phyloP scores from a whole-genome alignment of 2,329 filamentous ascomycete species.

The Epichloe bromicola region DNA sequence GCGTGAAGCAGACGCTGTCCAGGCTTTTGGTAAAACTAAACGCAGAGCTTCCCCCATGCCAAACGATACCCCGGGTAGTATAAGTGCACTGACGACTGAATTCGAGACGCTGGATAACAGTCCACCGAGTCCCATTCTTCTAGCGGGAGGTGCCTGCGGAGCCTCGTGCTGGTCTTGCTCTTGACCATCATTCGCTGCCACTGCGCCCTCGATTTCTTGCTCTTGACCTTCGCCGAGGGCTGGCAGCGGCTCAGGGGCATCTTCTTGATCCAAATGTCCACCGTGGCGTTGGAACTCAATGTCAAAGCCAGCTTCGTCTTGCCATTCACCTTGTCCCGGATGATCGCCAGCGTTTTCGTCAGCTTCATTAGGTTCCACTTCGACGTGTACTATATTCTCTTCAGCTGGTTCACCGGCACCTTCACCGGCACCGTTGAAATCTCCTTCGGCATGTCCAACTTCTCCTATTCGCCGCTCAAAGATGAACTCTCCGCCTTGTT shows the following conservation, averaged over 20 bases:
- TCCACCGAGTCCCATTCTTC: constrained; percentile 20
- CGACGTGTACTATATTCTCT: constrained; percentile 18
- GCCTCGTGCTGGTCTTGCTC: constrained; percentile 18
- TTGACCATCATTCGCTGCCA: constrained; percentile 6
- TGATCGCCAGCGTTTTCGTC: neutral
- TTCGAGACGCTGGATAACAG: constrained; percentile 32
- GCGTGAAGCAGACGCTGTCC: constrained; percentile 37
- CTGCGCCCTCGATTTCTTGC: neutral
- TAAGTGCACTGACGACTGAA: constrained; percentile 42
- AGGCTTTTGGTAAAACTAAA: constrained; percentile 51
- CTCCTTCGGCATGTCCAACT: constrained; percentile 16
- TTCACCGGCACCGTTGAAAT: constrained; percentile 11
- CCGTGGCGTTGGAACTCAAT: neutral
- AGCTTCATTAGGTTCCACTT: neutral
- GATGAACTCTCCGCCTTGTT: constrained; percentile 13
- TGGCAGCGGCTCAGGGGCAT: neutral
- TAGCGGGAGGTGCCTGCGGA: constrained; percentile 22
- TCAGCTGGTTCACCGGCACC: constrained; percentile 19
- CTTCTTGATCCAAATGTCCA: neutral
- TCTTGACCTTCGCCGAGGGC: neutral
- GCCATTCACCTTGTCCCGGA: neutral
- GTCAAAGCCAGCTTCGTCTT: neutral
- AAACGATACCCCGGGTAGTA: constrained; percentile 73
- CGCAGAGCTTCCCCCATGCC: constrained; percentile 61
- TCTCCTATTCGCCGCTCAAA: constrained; percentile 23